Conservation (phyloP, 306 rosid genomes). For the Trifolium pratense region DNA sequence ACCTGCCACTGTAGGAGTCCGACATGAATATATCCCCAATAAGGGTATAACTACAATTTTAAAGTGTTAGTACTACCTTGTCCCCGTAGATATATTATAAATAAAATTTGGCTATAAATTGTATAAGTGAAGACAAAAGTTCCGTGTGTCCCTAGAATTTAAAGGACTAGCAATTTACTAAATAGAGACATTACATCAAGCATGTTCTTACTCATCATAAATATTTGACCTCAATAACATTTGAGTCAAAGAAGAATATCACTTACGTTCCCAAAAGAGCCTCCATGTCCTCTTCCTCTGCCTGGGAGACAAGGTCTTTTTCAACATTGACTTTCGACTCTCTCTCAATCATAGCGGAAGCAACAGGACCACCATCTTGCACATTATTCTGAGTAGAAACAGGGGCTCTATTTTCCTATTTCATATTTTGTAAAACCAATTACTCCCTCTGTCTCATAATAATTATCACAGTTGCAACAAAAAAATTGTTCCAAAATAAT, state of each 20-base stretch:
- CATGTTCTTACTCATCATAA: conserved; percentile 23
- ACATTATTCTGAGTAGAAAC: conserved; percentile 55
- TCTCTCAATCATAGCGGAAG: conserved; percentile 62
- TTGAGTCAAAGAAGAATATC: conserved; percentile 40
- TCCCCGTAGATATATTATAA: conserved; percentile 4
- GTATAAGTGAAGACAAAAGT: conserved; percentile 3
- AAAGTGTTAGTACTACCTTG: conserved; percentile 4
- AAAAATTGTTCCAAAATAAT: too few relatives aligned
- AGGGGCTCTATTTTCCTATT: conserved; percentile 74
- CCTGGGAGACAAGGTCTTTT: conserved; percentile 97
- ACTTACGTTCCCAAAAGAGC: conserved; percentile 98
- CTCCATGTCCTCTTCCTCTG: conserved; percentile 99
- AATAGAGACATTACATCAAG: conserved; percentile 23
- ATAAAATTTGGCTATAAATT: conserved; percentile 7
- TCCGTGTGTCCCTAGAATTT: neutral
- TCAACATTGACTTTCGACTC: conserved; percentile 89
- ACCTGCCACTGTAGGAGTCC: neutral
- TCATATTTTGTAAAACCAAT: conserved; percentile 39
- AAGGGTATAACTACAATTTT: neutral
- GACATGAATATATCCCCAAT: neutral
- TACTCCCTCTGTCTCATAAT: neutral
- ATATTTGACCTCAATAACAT: conserved; percentile 35
- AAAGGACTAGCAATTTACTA: conserved; percentile 27
- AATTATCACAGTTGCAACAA: neutral
- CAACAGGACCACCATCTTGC: conserved; percentile 75